These are phyloP conservation scores for Candida silvicultrix DNA, from an alignment of 805 yeast genomes.

Conservation along the genomic window DNA sequence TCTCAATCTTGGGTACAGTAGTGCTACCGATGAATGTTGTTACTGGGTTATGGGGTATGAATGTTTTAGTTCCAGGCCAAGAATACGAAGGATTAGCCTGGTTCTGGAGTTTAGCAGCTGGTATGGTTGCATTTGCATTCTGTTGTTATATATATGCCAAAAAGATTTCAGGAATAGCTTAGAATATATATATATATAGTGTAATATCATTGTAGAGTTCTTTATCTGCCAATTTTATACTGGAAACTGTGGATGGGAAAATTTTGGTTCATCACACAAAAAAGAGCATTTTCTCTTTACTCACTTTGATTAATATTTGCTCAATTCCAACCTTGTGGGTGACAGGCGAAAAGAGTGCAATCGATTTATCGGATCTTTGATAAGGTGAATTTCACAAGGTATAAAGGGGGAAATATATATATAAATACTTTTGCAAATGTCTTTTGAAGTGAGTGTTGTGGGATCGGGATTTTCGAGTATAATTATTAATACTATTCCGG, in stretches of 20 bases:
- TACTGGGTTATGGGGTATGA: slow-evolving; percentile 99
- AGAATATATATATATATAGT: neutral
- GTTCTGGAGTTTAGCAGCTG: slow-evolving; percentile 50
- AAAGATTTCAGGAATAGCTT: slow-evolving; percentile 29
- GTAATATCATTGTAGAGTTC: too few species aligned
- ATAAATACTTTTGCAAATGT: slow-evolving; percentile 4
- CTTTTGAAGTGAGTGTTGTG: slow-evolving; percentile 18
- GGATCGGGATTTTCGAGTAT: too few species aligned
- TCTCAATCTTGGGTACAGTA: slow-evolving; percentile 89
- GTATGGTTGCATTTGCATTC: slow-evolving; percentile 42
- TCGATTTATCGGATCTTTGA: too few species aligned
- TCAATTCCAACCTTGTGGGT: neutral
- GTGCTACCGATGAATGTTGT: slow-evolving; percentile 92
- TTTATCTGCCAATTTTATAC: too few species aligned
- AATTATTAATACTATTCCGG: too few species aligned
- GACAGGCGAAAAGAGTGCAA: neutral
- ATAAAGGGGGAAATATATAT: too few species aligned
- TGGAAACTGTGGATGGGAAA: neutral
- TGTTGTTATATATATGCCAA: slow-evolving; percentile 43
- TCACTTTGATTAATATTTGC: neutral
- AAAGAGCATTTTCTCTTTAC: neutral
- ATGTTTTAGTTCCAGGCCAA: slow-evolving; percentile 95
- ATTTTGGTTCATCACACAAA: neutral
- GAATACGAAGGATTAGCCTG: slow-evolving; percentile 51
- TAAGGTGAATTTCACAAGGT: too few species aligned